Base-by-base conservation (phyloP, 2,329 filamentous ascomycete species). In the Hypomyces rosellus region DNA sequence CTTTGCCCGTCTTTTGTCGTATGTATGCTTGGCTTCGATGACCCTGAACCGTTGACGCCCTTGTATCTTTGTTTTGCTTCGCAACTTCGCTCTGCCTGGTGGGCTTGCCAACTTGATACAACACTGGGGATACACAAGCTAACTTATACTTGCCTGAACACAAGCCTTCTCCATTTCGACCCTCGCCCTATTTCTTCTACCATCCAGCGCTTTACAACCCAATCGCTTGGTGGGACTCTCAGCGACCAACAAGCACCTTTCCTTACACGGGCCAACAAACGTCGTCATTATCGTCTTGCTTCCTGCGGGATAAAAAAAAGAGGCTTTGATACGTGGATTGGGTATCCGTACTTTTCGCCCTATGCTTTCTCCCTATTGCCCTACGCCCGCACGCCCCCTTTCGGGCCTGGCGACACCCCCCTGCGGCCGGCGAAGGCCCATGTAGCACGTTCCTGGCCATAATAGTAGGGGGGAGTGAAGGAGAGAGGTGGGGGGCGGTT, bases 91-190 rank as follows among this genome's bases (percentile, higher is more conserved):
- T 22, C 16, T 37, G 46, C 34, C 46, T 49, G 46, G 50, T 54
- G 55, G 50, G 54, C 51, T 54, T 54, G 41, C 54, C 50, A 47
- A 49, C 46, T 50, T 45, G 36, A 34, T 46, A 46, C 42, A 50
- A 45, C 51, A 39, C 50, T 56, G 55, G 60, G 64, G 64, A 64
- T 59, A 61, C 53, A 55, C 55, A 60, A 61, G 63, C 63, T 58
- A 69, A 68, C 67, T 70, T 70, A 71, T 70, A 70, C 66, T 63
- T 58, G 59, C 58, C 61, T 53, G 57, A 60, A 55, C 41, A 49
- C 50, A 57, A 54, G 43, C 52, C 50, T 51, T 54, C 37, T 54
- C 52, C 56, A 52, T 58, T 16, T 61, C 54, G 57, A 58, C 59
- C 56, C 56, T 60, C 57, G 54, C 54, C 52, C 49, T 56, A 46